Conservation (phyloP, 1,139 yeast genomes). For the Entelexis sorbosivorans region DNA sequence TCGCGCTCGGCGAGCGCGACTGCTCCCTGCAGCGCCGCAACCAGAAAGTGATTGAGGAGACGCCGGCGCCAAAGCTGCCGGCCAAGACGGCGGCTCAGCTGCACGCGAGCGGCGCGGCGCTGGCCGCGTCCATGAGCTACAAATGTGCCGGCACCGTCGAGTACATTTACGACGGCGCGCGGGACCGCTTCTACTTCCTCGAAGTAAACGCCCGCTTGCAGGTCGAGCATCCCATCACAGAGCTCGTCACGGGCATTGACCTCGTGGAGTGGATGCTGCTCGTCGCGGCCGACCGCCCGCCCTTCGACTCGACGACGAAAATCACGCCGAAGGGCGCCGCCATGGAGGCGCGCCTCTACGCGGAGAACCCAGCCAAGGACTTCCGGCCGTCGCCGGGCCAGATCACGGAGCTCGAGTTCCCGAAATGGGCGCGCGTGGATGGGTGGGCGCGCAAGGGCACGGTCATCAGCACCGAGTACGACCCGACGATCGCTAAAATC, state of each 20-base stretch:
- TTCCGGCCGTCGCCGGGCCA: conserved; percentile 96
- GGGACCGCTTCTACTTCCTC: conserved; percentile 84
- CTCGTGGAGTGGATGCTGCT: conserved; percentile 93
- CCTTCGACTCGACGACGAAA: conserved; percentile 46
- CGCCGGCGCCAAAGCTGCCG: conserved; percentile 93
- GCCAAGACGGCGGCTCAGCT: conserved; percentile 60
- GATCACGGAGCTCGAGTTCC: conserved; percentile 72
- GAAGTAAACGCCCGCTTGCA: conserved; percentile 96
- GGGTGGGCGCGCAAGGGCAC: conserved; percentile 91
- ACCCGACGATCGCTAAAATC: conserved; percentile 91
- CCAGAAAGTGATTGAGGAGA: conserved; percentile 91
- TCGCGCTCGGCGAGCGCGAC: conserved; percentile 93
- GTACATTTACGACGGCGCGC: conserved; percentile 72
- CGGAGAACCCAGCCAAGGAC: conserved; percentile 91
- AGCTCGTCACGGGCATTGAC: conserved; percentile 86
- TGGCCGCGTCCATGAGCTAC: conserved; percentile 57
- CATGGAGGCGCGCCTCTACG: conserved; percentile 92
- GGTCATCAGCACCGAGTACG: conserved; percentile 83
- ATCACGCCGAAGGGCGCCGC: conserved; percentile 69
- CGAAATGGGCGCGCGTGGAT: conserved; percentile 71
- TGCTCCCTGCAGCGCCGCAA: conserved; percentile 95
- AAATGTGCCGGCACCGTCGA: conserved; percentile 97
- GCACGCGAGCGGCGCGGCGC: conserved; percentile 74
- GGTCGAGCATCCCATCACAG: conserved; percentile 96
- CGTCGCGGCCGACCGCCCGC: conserved; percentile 83